Conservation (phyloP, 2,329 filamentous ascomycete species). For the Geosmithia morbida region DNA sequence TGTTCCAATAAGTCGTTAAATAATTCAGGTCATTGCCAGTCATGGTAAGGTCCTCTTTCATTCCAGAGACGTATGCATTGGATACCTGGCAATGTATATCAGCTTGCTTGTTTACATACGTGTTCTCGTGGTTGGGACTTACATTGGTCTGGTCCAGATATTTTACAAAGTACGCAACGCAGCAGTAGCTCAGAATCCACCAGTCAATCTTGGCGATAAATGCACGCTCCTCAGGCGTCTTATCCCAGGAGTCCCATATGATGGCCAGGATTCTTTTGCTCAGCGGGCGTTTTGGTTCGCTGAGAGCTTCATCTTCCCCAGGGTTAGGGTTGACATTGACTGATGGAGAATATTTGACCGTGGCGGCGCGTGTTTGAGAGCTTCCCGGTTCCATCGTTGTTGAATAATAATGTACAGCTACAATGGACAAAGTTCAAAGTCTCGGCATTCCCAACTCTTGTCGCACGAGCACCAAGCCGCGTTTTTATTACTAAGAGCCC, state of each 20-base stretch:
- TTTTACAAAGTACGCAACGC: slow-evolving; percentile 20
- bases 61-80: slow-evolving; percentile 23
- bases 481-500: not conserved
- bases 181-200: slow-evolving; percentile 18
- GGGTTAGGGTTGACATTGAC: not conserved
- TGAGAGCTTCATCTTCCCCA: not conserved
- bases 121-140: slow-evolving; percentile 2
- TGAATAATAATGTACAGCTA: not conserved
- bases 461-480: not conserved
- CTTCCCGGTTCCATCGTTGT: not conserved
- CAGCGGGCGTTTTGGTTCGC: not conserved
- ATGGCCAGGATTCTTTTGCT: slow-evolving; percentile 8
- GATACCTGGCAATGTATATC: slow-evolving; percentile 4
- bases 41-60: slow-evolving; percentile 35
- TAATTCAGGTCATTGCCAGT: slow-evolving; percentile 39
- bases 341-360: not conserved
- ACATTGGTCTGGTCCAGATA: slow-evolving; percentile 16
- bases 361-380: not conserved
- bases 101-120: not conserved
- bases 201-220: slow-evolving; percentile 18
- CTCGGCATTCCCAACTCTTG: not conserved
- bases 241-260: slow-evolving; percentile 18
- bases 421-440: not conserved
- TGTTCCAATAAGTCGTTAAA: slow-evolving; percentile 33
- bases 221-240: slow-evolving; percentile 14